Percentiles rank a stretch among this genome's conserved stretches.
phyloP scores from a whole-genome alignment of 2,329 filamentous ascomycete genomes.

The Cryphonectria naterciae region DNA sequence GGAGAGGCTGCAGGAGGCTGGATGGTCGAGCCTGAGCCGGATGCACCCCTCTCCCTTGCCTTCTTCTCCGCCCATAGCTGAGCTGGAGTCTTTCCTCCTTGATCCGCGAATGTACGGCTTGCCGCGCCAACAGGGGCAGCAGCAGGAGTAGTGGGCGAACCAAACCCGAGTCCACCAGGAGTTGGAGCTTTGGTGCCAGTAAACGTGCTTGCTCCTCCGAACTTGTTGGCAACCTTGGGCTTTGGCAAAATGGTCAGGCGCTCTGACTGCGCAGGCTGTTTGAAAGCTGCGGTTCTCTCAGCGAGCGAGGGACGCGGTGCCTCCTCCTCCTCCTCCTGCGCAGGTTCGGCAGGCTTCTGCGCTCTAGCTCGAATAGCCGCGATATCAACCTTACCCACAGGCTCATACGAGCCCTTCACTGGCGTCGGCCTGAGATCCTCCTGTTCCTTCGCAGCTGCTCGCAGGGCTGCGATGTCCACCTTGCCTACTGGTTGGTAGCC shows the following conservation, averaged over 20 bases:
- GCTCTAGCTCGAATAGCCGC: slow-evolving; percentile 86
- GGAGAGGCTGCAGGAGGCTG: slow-evolving; percentile 53
- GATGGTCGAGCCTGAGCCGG: slow-evolving; percentile 50
- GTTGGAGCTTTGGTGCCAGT: slow-evolving; percentile 87
- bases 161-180: slow-evolving; percentile 68
- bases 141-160: slow-evolving; percentile 61
- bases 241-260: slow-evolving; percentile 88
- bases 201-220: slow-evolving; percentile 73
- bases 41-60: slow-evolving; percentile 70
- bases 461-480: slow-evolving; percentile 93
- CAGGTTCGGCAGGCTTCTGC: slow-evolving; percentile 61
- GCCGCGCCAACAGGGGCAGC: slow-evolving; percentile 74
- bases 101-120: slow-evolving; percentile 90
- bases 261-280: slow-evolving; percentile 64
- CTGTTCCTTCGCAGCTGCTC: slow-evolving; percentile 70
- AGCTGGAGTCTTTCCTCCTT: slow-evolving; percentile 94
- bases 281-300: slow-evolving; percentile 78
- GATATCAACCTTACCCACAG: slow-evolving; percentile 95
- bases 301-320: slow-evolving; percentile 63
- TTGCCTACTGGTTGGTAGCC: slow-evolving; percentile 94
- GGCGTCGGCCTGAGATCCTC: slow-evolving; percentile 80
- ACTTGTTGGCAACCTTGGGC: slow-evolving; percentile 92
- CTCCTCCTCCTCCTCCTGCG: slow-evolving; percentile 43
- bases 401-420: slow-evolving; percentile 93
- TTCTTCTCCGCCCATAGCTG: slow-evolving; percentile 99